phyloP scores from a whole-genome alignment of 805 yeast species.

The Ogataea corticis region DNA sequence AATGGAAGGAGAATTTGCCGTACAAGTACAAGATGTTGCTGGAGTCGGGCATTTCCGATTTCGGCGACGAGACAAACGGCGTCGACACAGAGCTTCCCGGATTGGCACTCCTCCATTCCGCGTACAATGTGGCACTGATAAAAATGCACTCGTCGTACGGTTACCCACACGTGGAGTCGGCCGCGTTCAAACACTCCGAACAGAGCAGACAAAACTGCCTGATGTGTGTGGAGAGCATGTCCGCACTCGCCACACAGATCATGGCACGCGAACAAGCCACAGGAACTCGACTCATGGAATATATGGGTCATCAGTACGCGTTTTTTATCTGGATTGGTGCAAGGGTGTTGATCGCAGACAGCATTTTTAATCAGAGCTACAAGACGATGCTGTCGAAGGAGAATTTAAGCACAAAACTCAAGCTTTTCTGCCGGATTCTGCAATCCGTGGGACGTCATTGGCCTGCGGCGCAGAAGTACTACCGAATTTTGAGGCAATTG shows the following conservation, averaged over 20 bases:
- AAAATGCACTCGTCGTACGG: slow-evolving; percentile 29
- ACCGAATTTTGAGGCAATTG: slow-evolving; percentile 29
- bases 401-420: slow-evolving; percentile 6
- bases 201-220: slow-evolving; percentile 21
- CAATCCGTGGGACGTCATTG: slow-evolving; percentile 27
- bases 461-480: slow-evolving; percentile 32
- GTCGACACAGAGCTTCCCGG: slow-evolving; percentile 5
- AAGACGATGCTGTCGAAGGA: slow-evolving; percentile 4
- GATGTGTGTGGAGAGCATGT: slow-evolving; percentile 14
- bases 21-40: slow-evolving; percentile 9
- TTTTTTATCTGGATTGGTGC: slow-evolving; percentile 36
- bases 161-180: slow-evolving; percentile 27
- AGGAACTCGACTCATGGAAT: slow-evolving; percentile 4
- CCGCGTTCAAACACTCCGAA: slow-evolving; percentile 22
- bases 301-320: slow-evolving; percentile 35
- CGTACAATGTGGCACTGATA: slow-evolving; percentile 25
- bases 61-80: background rate
- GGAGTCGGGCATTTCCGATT: slow-evolving; percentile 4
- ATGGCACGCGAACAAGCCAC: slow-evolving; percentile 4
- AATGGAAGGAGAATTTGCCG: slow-evolving; percentile 17
- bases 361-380: slow-evolving; percentile 16
- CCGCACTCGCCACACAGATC: slow-evolving; percentile 13
- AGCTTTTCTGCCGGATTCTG: slow-evolving; percentile 14
- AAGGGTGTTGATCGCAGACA: slow-evolving; percentile 34
- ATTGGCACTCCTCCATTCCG: slow-evolving; percentile 11